Evolutionary conservation across 2,329 filamentous ascomycete species (phyloP), one percentile per base, ranked within the genome.

Genomic region (Ophiostoma sp.): DNA sequence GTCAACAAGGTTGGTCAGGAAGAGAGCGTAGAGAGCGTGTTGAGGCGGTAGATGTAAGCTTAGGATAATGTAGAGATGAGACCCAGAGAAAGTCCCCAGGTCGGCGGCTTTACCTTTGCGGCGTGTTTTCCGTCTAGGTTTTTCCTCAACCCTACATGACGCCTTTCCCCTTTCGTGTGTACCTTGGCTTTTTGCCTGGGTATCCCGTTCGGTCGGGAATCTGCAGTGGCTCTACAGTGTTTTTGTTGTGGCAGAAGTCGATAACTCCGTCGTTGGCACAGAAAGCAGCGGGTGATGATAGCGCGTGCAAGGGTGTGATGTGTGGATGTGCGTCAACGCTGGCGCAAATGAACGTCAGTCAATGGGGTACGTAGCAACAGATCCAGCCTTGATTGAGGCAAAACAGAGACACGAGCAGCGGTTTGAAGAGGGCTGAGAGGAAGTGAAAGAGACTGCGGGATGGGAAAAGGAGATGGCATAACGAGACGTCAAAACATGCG

Each of bases 131-230:
- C 60, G 60, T 65, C 65, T 67, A 52, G 64, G 49, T 41, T 66
- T 47, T 66, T 69, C 36, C 42, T 66, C 64, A 69, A 67, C 16
- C 71, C 68, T 72, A 69, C 71, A 71, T 69, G 68, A 41, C 68
- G 64, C 69, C 64, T 72, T 72, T 68, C 69, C 71, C 16, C 64
- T 70, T 71, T 71, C n/a, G 60, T 18, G 60, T n/a, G 60, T 63
- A 63, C 60, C 38, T 42, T 11, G 70, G 16, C 38, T 18, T 42
- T 44, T 66, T 45, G 16, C 11, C 14, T 67, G 47, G 47, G 55
- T 27, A 58, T 41, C 55, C 38, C 41, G 62, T 58, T 60, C 40
- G 27, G n/a, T 64, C 60, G 60, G 60, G 40, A 42, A 41, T 63
- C 40, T 62, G 58, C 58, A 49, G 45, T 41, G 62, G 18, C 49